These are phyloP conservation scores for Dendrobium huoshanense DNA, from an alignment of 106 monocot genomes.

Conservation along the genomic window DNA sequence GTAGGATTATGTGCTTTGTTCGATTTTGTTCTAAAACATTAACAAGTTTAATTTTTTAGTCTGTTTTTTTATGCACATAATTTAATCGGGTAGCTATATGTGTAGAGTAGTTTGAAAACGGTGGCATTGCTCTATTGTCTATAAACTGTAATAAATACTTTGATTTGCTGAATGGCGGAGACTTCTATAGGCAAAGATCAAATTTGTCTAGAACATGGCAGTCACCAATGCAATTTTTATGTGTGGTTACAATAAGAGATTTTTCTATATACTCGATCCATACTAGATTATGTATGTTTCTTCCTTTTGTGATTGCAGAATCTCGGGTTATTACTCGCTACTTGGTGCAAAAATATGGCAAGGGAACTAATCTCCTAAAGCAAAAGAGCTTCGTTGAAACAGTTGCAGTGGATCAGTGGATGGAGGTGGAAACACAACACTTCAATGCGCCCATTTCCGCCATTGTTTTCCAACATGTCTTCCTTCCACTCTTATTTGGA, in stretches of 20 bases:
- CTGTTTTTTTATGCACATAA: too few relatives aligned
- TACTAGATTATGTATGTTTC: too few relatives aligned
- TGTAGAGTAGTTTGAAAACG: too few relatives aligned
- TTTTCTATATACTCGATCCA: too few relatives aligned
- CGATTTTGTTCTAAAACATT: too few relatives aligned
- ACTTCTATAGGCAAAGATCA: background rate
- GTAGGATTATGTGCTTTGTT: too few relatives aligned
- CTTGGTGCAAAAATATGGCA: conserved; percentile 21
- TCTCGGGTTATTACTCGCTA: conserved; percentile 40
- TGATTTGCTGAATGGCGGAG: background rate
- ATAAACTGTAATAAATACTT: too few relatives aligned
- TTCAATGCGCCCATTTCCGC: conserved; percentile 24
- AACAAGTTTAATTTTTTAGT: too few relatives aligned
- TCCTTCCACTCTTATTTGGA: conserved; percentile 26
- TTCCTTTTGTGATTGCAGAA: conserved; percentile 13
- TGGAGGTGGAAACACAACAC: conserved; percentile 37
- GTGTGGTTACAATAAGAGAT: too few relatives aligned
- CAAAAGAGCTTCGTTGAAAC: background rate
- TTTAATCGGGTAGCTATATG: too few relatives aligned
- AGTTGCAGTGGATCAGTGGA: conserved; percentile 16
- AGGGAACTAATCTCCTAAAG: conserved; percentile 16
- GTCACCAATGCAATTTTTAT: too few relatives aligned
- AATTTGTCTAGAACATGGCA: background rate
- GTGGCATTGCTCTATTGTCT: too few relatives aligned
- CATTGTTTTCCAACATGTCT: conserved; percentile 21